Conservation (phyloP, 257 asterid species). For the Primulina huaijiensis region DNA sequence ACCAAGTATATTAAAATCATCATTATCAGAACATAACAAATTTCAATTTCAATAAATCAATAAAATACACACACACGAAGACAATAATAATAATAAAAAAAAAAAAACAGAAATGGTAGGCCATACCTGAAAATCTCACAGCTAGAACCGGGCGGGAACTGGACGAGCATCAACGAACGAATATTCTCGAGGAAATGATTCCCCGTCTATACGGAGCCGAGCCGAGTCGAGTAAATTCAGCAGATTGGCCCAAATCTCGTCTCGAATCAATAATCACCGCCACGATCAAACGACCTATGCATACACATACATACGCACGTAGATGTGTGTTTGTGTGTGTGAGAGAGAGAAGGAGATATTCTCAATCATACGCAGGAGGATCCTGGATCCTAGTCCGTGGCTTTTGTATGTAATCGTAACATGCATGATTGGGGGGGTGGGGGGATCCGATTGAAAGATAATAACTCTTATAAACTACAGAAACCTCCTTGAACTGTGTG, state of each 20-base stretch:
- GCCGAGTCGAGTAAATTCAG: not conserved
- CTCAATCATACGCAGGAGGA: not conserved
- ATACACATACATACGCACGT: not conserved
- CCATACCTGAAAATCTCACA: not conserved
- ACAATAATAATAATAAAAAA: no score
- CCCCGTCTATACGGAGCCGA: not conserved
- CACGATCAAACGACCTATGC: not conserved
- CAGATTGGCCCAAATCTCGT: not conserved
- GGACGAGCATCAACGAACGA: not conserved
- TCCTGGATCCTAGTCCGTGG: not conserved
- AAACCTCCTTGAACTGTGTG: not conserved
- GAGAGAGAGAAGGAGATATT: not conserved
- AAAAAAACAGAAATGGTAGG: not conserved
- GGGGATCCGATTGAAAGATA: not conserved
- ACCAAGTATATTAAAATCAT: not conserved
- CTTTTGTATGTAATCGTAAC: not conserved
- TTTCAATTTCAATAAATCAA: not conserved
- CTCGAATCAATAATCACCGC: not conserved
- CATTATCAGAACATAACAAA: not conserved
- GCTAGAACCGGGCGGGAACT: not conserved
- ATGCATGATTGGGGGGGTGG: not conserved
- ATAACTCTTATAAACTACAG: not conserved
- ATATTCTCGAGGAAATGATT: not conserved
- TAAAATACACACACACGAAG: not conserved
- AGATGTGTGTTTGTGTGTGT: not conserved